Conservation (phyloP, 306 rosid genomes). For the Fragaria vesca region DNA sequence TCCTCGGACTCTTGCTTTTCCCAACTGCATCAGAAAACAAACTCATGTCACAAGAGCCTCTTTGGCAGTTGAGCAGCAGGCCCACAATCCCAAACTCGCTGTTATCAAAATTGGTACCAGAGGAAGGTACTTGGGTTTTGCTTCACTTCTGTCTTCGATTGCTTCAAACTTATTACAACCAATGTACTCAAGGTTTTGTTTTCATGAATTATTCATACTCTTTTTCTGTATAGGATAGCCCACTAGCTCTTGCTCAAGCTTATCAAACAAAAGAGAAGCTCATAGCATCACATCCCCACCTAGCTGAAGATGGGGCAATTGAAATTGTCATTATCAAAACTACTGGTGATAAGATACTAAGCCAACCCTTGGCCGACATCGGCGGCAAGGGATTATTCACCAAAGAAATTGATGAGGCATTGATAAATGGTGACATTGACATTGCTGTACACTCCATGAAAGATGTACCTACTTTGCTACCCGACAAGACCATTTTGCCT, state of each 20-base stretch:
- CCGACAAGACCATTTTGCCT: conserved; percentile 48
- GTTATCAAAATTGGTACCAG: conserved; percentile 79
- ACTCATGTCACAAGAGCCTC: conserved; percentile 50
- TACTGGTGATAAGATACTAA: conserved; percentile 78
- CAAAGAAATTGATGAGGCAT: conserved; percentile 91
- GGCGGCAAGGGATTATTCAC: conserved; percentile 95
- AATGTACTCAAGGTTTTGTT: too few species aligned
- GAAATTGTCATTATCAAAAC: conserved; percentile 79
- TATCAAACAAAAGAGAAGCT: conserved; percentile 82
- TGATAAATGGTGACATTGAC: conserved; percentile 69
- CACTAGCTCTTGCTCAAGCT: conserved; percentile 93
- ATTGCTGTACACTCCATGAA: conserved; percentile 96
- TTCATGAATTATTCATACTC: neutral
- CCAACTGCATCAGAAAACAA: conserved; percentile 29
- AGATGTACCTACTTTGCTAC: conserved; percentile 85
- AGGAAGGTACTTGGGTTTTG: conserved; percentile 59
- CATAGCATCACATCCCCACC: conserved; percentile 65
- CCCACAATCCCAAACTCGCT: conserved; percentile 49
- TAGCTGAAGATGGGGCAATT: conserved; percentile 88
- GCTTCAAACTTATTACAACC: too few species aligned
- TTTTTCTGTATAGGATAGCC: conserved; percentile 62
- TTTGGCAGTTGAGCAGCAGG: conserved; percentile 47
- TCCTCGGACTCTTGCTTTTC: conserved; percentile 16
- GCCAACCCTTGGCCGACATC: conserved; percentile 86
- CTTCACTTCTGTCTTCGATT: too few species aligned